Evolutionary conservation across 352 stramenopile genomes (phyloP), one percentile per base, ranked within the genome.

Genomic region (Globisporangium orthogonon): DNA sequence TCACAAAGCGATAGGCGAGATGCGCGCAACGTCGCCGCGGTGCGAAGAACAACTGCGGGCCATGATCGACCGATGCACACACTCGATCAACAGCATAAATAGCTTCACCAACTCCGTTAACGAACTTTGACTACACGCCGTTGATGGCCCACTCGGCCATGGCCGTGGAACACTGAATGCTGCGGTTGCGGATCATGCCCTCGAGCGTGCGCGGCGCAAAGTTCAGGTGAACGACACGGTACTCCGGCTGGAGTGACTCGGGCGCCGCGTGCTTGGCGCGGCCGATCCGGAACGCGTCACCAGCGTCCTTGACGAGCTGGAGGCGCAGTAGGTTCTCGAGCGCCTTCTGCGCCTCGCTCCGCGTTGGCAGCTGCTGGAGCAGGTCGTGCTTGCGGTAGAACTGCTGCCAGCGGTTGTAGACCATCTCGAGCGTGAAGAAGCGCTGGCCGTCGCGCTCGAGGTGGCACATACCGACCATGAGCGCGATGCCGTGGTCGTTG

Each of bases 351-450:
- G 78, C 76, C 31, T 94, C 82, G n/a, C 72, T 74, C 37, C 81
- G 76, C 18, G 77, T 87, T 31, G 81, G 82, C 44, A 89, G 58
- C 54, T 87, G 66, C 7, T 61, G 45, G 9, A 89, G 69, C 53
- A 90, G 66, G 43, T 90, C 79, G 59, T 91, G 79, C 61, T 89
- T 80, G 18, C 80, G 82, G 52, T 82, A 79, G 50, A 94, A 94
- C n/a, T 74, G 70, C 49, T 88, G 70, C 82, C 84, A 94, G 31
- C 79, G 74, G 50, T 70, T 62, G 54, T 90, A 94, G 17, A 94
- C 77, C 84, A 92, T 94, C 59, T 92, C 84, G 35, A 94, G 70
- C 50, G 84, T 92, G 53, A 85, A 90, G 28, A 85, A 75, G 4
- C 63, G 62, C 54, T 87, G 74, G 18, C 70, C 75, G 7, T 82